Base-by-base conservation (phyloP, 257 asterid species). In the Nicotiana benthamiana region DNA sequence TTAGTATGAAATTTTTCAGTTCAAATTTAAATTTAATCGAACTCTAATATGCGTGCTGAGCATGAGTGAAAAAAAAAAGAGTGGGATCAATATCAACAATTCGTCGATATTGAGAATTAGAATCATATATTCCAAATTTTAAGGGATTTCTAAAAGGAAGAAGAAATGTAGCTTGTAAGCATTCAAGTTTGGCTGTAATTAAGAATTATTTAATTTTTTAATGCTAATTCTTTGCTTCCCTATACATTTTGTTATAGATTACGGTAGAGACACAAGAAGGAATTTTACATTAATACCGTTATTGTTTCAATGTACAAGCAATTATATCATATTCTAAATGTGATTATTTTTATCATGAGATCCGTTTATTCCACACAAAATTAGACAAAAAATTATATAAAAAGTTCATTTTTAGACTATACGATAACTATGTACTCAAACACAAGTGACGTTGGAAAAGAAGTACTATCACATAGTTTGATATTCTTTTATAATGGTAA, bases 21-120 rank as follows among this genome's bases (percentile, higher is more conserved):
- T 3, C 2, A 40, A 40, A 40, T 0, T 34, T 1, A 34, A 34
- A 34, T 34, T 34, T 34, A 40, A 8, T 1, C 48, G 10, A 0
- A 40, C 2, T 2, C 2, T 7, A 7, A 40, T 8, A 1, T 1
- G 11, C 2, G 9, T 1, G 8, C 0, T 0, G 2, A 8, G 1
- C 11, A 8, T 40, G 8, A 0, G 8, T 34, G 8, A 26, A 34
- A 34, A 40, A 9, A 9, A 40, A 40, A 1, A 40, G 0, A 0
- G 3, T 9, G 12, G 78, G 64, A 67, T 81, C 57, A 63, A 83
- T 86, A 88, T 87, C 92, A 83, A 85, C 91, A 68, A 83, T 83
- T 82, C 82, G 84, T 86, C 54, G 88, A 82, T 80, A 80, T 70
- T 82, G 77, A 36, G 54, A 54, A 82, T 75, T 43, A 64, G 53